Evolutionary conservation across 2,329 filamentous ascomycete genomes (phyloP), one percentile per base, ranked within the genome.

Genomic region (Apiospora saccharicola): DNA sequence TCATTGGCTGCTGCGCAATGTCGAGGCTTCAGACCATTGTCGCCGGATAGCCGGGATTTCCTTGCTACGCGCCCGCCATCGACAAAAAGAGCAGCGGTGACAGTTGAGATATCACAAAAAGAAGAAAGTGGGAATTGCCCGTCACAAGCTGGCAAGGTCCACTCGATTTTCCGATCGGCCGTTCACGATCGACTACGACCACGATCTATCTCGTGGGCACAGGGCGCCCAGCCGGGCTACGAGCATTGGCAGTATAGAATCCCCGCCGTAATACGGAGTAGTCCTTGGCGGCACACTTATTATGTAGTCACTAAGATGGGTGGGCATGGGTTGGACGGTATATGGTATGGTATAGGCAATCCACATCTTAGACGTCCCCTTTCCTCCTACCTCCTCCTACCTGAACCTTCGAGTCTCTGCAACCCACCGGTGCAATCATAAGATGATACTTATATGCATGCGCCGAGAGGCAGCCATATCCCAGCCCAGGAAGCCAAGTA

Each of bases 71-170:
- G 57, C 57, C 34, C 34, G 41, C n/a, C 19, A 41, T 41, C 57
- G 57, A 41, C 22, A n/a, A 41, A 41, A 41, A 41, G n/a, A 64
- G 30, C 24, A 64, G 53, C 53, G 53, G 53, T 61, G 37, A 61
- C 53, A 61, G 34, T 64, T 64, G 57, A 64, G 57, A 64, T 64
- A n/a, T 64, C 57, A 64, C 57, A 64, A 64, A 64, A 61, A 61
- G 14, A 57, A 57, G 44, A 47, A 57, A 34, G 53, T 37, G 30
- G 16, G 53, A 64, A 64, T 34, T 41, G 13, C 19, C 53, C 51
- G 51, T 57, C 51, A 57, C 26, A 30, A 12, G 47, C 47, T 49
- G 47, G 47, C n/a, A 30, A 61, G 53, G 51, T 34, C 51, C 51
- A 57, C 51, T 57, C 51, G 51, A 12, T 53, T 13, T 19, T 13